Base-by-base conservation (phyloP, 2,329 filamentous ascomycete genomes). In the Mollisiaceae sp. region DNA sequence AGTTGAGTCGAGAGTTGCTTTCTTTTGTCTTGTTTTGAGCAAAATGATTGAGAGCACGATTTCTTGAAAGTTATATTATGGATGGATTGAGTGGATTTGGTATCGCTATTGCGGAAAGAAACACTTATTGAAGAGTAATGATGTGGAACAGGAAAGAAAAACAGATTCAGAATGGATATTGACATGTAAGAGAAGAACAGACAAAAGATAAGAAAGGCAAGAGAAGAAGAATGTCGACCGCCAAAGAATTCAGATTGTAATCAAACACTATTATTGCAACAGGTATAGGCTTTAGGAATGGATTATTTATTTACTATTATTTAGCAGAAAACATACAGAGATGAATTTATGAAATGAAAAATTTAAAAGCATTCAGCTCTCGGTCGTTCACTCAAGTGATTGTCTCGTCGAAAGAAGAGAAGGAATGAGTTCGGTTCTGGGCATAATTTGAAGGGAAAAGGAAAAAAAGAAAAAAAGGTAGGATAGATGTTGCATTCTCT, bases 301-400 rank as follows among this genome's bases (percentile, higher is more conserved):
- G 45, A 15, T n/a, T 43, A 43, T 43, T 18, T 18, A 41, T 24
- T 8, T 50, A 50, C 11, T 22, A 24, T 18, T 32, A 52, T 32
- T 54, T 9, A 9, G 43, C 15, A 47, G 20, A 27, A 4, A 35
- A 54, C 11, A 54, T 8, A 54, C 8, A 54, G 50, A 32, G 27
- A 54, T 24, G 50, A 52, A 1, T 20, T 54, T 54, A 54, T 11
- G 22, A 54, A 54, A 54, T 54, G 50, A 35, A 54, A 32, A 54
- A 54, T 4, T 50, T 50, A 50, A 50, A 50, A 50, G 11, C 20
- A 24, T 50, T 14, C 5, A 24, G 15, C 15, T 18, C 15, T 12
- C 3, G 38, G 38, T 41, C 2, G 38, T 41, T 4, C 4, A 18
- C 11, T 41, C 38, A 11, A 41, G 15, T 41, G 9, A 41, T 18